Base-by-base conservation (phyloP, 305 asterid species). In the Fraxinus nigra region DNA sequence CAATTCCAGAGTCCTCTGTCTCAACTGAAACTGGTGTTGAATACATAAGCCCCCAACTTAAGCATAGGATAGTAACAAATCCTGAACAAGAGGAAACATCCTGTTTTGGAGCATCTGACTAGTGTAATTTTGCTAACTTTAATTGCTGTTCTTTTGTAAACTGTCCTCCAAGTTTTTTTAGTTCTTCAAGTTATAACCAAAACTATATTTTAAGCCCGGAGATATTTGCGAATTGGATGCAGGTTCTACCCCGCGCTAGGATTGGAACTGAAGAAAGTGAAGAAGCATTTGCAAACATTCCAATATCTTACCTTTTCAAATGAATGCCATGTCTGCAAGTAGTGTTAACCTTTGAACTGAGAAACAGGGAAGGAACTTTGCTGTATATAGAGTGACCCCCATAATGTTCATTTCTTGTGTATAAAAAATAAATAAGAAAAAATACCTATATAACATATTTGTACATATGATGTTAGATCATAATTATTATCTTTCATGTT, bases 1-100 rank as follows among this genome's bases (percentile, higher is more conserved):
- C 89, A 22, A 54, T 75, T 72, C 85, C 82, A 46, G 85, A 84
- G 56, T 83, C 93, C 35, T 86, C 82, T 76, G 32, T 70, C 74
- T 84, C 90, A 33, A 81, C 72, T 28, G 93, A 87, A 82, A 78
- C 63, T 73, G 77, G 84, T 75, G 7, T 1, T 5, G 88, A 81
- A 76, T 81, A 82, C 85, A 76, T 82, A 13, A 86, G 82, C 48
- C 84, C 83, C 78, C 87, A 63, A 85, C 69, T 81, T 18, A 75
- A 76, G 18, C 85, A 54, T 18, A 77, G 83, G 82, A 85, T 81
- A 78, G 81, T 72, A 63, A 24, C 80, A 18, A 79, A 77, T 81
- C 61, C 61, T 18, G 86, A 85, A 76, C 87, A 87, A 82, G 79
- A 75, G 54, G 82, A 79, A 56, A 46, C 30, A 51, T 83, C 80